These are phyloP conservation scores for Tribonema minus DNA, from an alignment of 108 stramenopile species.

Conservation along the genomic window DNA sequence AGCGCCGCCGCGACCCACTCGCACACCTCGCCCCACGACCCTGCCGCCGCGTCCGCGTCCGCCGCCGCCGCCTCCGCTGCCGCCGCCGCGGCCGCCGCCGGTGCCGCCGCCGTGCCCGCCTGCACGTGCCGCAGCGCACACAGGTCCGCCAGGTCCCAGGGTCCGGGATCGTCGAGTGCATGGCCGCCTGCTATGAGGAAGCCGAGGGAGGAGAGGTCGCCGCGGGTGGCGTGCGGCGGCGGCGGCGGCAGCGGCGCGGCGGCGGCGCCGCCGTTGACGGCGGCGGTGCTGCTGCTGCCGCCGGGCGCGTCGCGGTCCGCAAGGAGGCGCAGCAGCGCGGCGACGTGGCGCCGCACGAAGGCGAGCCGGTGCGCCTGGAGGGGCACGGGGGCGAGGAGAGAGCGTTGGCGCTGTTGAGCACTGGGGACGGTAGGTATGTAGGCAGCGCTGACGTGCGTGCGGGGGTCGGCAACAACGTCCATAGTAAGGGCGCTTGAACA, in stretches of 20 bases:
- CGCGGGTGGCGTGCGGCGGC: not conserved
- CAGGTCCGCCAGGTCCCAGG: no score
- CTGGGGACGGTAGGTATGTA: no score
- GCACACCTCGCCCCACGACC: not conserved
- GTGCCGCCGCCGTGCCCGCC: no score
- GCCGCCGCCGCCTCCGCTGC: no score
- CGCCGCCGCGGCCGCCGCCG: not conserved
- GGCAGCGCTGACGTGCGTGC: no score
- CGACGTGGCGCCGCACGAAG: slow-evolving; percentile 15
- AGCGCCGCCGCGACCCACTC: not conserved
- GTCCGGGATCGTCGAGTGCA: no score
- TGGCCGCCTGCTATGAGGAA: no score
- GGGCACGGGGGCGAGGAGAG: no score
- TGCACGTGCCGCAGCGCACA: no score
- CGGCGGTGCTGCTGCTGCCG: not conserved
- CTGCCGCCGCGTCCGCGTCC: no score
- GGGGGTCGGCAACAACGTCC: not conserved
- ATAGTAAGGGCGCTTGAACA: not conserved
- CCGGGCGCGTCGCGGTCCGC: no score
- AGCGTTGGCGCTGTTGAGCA: no score
- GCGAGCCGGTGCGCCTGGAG: slow-evolving; percentile 12
- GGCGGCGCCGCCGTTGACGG: not conserved
- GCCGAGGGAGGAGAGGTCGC: not conserved
- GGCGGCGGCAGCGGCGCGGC: not conserved
- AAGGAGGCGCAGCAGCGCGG: slow-evolving; percentile 2